Base-by-base conservation (phyloP, 208 protist genomes). In the Acanthamoeba triangularis region DNA sequence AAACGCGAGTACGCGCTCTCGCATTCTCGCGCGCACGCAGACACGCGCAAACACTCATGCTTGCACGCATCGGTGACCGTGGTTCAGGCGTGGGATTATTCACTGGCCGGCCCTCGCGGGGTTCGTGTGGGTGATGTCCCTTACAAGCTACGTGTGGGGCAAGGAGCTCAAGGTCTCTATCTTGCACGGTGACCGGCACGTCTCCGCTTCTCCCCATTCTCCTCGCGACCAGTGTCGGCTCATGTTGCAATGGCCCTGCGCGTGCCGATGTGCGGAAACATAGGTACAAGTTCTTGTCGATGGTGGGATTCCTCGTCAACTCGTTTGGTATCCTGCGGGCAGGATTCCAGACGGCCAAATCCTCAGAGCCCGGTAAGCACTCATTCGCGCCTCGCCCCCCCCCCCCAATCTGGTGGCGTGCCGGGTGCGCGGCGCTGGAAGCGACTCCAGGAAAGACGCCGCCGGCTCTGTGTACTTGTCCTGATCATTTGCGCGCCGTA, bases 241-340 rank as follows among this genome's bases (percentile, higher is more conserved):
- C n/a, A n/a, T n/a, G n/a, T n/a, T n/a, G n/a, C n/a, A n/a, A n/a
- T n/a, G n/a, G n/a, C n/a, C n/a, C n/a, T n/a, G n/a, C 23, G 65
- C 65, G 52, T 35, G 41, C 41, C 41, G 41, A 44, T 44, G 41
- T 44, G 30, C 23, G 25, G n/a, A n/a, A 2, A 11, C n/a, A 10
- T n/a, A 92, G 85, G 54, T 93, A 93, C 65, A 67, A 93, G 52
- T 93, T 93, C 61, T 33, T 93, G 37, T 93, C 87, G 11, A 93
- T 93, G 61, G 87, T 76, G 49, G 65, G 87, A 6, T 93, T 93
- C 30, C 61, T 93, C 13, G 61, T 93, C 30, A 93, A 93, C 87
- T 93, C 87, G 33, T 78, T 93, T 30, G 87, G 87, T 18, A 93
- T 93, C 54, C 37, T 93, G n/a, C 87, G 87, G 35, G 87, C 87